Conservation (phyloP, 371 early-diverging fungal species). For the Spraguea lophii region DNA sequence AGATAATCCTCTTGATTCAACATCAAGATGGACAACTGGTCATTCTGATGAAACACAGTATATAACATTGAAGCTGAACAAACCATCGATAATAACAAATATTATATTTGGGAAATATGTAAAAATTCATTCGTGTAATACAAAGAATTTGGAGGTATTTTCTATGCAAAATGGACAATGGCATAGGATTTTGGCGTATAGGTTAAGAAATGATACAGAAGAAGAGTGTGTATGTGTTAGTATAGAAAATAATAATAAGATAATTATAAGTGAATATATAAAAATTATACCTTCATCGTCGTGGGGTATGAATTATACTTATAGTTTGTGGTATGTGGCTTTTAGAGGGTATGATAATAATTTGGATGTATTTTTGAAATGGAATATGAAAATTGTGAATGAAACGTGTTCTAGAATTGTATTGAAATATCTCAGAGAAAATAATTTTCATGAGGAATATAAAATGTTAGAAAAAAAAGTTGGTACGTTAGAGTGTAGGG, state of each 20-base stretch:
- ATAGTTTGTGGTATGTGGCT: slow-evolving; percentile 14
- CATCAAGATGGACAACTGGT: slow-evolving; percentile 19
- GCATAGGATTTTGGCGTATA: slow-evolving; percentile 2
- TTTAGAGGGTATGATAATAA: background rate
- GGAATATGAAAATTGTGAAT: background rate
- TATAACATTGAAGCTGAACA: slow-evolving; percentile 4
- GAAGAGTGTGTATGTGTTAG: slow-evolving; percentile 8
- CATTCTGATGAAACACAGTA: slow-evolving; percentile 13
- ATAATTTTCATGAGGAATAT: too few relatives aligned
- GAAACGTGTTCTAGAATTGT: background rate
- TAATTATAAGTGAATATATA: slow-evolving; percentile 5
- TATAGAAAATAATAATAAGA: background rate
- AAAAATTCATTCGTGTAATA: slow-evolving; percentile 23
- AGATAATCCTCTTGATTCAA: slow-evolving; percentile 7
- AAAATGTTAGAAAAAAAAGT: background rate
- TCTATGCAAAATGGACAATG: background rate
- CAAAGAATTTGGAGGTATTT: slow-evolving; percentile 13
- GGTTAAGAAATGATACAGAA: slow-evolving; percentile 13
- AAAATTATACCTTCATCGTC: slow-evolving; percentile 15
- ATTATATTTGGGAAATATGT: slow-evolving; percentile 19
- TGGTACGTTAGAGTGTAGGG: background rate
- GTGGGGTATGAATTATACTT: slow-evolving; percentile 25
- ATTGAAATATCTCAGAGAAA: too few relatives aligned
- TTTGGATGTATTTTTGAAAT: too few relatives aligned
- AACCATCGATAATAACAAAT: background rate